Evolutionary conservation across 805 yeast genomes (phyloP), one percentile per base, ranked within the genome.

Genomic region (Sporopachydermia quercuum): DNA sequence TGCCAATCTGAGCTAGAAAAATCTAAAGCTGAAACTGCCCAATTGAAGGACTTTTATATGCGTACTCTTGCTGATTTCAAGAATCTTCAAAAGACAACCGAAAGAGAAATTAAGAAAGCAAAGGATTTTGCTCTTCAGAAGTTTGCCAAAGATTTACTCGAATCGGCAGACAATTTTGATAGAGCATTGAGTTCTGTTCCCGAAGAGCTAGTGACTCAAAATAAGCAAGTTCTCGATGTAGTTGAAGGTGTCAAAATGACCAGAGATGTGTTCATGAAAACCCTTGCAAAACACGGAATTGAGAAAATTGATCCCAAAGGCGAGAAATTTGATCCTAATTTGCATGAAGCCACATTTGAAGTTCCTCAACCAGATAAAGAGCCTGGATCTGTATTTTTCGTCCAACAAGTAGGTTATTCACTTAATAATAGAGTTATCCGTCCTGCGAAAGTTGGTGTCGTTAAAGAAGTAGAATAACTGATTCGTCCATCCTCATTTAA

Each of bases 401-500:
- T 87, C 44, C 95, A 86, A 64, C 95, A 82, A 63, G 71, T 78
- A 16, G 96, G 96, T 35, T 86, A 78, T 65, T 76, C 79, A 43
- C 69, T 85, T 53, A 85, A 85, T 63, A 75, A 78, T 51, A 74
- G 96, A 58, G 94, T 86, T 23, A 70, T 86, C 56, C 75, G 96
- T 63, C 94, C 96, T 19, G 95, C 96, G 43, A 86, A 86, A 69
- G 96, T 86, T 48, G 96, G 96, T 50, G 74, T 86, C 53, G 96
- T 86, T 48, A 83, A 80, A 64, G 73, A 61, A 40, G 50, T 52
- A 11, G 66, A 64, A 34, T 57, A 57, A 50, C 6, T 13, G 30
- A 16, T 11, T n/a, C n/a, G n/a, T n/a, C n/a, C n/a, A n/a, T n/a
- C n/a, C n/a, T n/a, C n/a, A n/a, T n/a, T n/a, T n/a, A n/a, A n/a